Base-by-base conservation (phyloP, 306 rosid species). In the Rubus parviflorus region DNA sequence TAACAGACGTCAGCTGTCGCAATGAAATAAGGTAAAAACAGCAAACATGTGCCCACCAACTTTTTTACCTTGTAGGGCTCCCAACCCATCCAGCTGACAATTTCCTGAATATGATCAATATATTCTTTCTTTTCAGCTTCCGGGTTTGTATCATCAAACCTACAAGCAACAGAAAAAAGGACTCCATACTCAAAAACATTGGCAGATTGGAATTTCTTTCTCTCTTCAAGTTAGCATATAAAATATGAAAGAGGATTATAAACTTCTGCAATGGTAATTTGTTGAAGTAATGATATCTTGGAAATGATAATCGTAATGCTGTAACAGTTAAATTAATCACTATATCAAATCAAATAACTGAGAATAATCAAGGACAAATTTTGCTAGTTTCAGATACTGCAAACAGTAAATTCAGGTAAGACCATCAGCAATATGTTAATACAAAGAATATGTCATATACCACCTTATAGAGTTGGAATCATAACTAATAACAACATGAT, bases 71-170 rank as follows among this genome's bases (percentile, higher is more conserved):
- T 91, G 71, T 73, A 82, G 13, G 99, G 99, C 82, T 96, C 88
- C 99, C 98, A 96, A 72, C 98, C 99, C 96, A 96, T 96, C 99
- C 99, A 96, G 76, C 81, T 80, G 73, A 96, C 98, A 88, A 96
- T 91, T 83, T 96, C 99, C 83, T 92, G 85, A 68, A 96, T 96
- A 80, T 89, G 99, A 84, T 96, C 97, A 83, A 96, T 96, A 73
- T 91, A 96, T 78, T 96, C 99, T 86, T 88, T 88, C 89, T 89
- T 96, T 77, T 96, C 99, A 73, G 96, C 98, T 77, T 89, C 97
- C 5, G 99, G 99, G 71, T 96, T 96, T 40, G 99, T 96, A 76
- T 96, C 99, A 82, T 96, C 98, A 73, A 77, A 96, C 89, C 99
- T 95, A 76, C 60, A 72, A 85, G 79, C 52, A 69, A 81, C 72